phyloP scores from a whole-genome alignment of 345 rosid species.

The Tarenaya hassleriana region DNA sequence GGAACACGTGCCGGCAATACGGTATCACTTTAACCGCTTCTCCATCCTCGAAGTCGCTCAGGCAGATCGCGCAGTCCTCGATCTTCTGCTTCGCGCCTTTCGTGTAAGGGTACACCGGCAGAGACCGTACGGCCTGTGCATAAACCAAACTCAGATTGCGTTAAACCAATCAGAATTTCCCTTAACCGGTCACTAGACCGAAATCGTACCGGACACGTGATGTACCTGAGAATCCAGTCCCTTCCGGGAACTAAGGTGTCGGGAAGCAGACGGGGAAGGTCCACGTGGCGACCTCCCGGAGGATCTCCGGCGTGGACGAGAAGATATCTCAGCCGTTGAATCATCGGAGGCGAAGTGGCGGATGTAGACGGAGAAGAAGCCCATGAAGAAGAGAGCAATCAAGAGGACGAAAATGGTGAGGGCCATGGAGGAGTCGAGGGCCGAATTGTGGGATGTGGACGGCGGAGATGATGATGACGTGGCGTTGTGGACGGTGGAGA shows the following conservation, averaged over 20 bases:
- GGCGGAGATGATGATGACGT: constrained; percentile 18
- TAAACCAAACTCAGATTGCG: constrained; percentile 29
- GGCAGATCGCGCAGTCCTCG: constrained; percentile 49
- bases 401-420: constrained; percentile 44
- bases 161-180: neutral
- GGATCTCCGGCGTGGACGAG: constrained; percentile 8
- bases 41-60: constrained; percentile 49
- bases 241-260: neutral
- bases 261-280: neutral
- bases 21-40: constrained; percentile 45
- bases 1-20: constrained; percentile 47
- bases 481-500: constrained; percentile 16
- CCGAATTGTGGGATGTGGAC: neutral
- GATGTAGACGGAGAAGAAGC: constrained; percentile 51
- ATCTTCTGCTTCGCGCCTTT: constrained; percentile 33
- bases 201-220: no score
- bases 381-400: constrained; percentile 48
- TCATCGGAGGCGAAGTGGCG: constrained; percentile 31
- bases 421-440: constrained; percentile 40
- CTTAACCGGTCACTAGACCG: neutral
- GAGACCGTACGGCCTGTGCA: constrained; percentile 31
- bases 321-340: constrained; percentile 16
- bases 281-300: constrained; percentile 8
- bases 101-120: constrained; percentile 42
- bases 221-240: constrained; percentile 18